These are phyloP conservation scores for Dendrobium officinale DNA, from an alignment of 106 monocot species.

Conservation along the genomic window DNA sequence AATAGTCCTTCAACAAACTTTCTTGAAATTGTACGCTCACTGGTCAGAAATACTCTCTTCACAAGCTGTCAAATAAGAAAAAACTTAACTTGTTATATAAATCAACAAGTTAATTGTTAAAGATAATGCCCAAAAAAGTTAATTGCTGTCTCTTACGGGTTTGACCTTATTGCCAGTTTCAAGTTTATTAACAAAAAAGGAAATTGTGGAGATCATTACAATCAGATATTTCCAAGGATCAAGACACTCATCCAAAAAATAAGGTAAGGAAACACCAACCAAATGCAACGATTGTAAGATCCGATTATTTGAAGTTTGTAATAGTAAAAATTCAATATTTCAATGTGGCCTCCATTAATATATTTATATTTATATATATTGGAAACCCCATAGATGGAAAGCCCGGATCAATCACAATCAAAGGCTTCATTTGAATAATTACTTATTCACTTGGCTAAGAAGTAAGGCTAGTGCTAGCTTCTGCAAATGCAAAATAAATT, in stretches of 20 bases:
- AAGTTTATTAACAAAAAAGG: not conserved
- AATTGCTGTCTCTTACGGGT: not conserved
- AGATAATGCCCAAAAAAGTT: not conserved
- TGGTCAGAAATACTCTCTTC: slow-evolving; percentile 37
- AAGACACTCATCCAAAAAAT: not conserved
- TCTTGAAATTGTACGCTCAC: slow-evolving; percentile 38
- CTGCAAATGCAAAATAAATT: no score
- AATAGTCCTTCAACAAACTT: slow-evolving; percentile 33
- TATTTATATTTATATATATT: no score
- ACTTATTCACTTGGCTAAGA: no score
- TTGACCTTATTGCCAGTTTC: not conserved
- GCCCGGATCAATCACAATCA: not conserved
- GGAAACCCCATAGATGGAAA: not conserved
- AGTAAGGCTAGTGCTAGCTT: no score
- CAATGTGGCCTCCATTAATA: no score
- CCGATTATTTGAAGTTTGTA: no score
- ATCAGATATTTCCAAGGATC: not conserved
- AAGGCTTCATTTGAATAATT: not conserved
- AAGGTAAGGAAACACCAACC: not conserved
- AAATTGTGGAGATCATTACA: not conserved
- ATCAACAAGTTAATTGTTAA: not conserved
- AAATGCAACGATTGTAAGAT: not conserved
- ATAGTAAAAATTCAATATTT: no score
- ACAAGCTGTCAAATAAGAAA: slow-evolving; percentile 22
- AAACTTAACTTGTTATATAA: not conserved